phyloP scores from a whole-genome alignment of 805 yeast genomes.

The Ogataea pignaliae region DNA sequence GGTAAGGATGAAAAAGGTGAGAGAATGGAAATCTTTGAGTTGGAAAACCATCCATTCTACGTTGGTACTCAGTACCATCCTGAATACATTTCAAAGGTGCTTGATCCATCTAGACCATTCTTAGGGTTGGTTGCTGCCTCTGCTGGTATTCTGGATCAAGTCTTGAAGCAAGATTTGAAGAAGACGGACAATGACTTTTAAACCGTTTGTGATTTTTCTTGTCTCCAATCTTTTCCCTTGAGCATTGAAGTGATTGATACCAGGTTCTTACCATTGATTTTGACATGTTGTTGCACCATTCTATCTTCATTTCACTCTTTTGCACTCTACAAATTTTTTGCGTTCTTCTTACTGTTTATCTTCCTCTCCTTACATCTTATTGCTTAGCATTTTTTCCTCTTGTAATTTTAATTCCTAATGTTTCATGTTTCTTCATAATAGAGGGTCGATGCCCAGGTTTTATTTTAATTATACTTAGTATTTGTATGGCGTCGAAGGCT shows the following conservation, averaged over 20 bases:
- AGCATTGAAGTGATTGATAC: too few relatives aligned
- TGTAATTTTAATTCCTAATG: constrained; percentile 1
- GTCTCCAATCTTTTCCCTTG: too few relatives aligned
- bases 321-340: too few relatives aligned
- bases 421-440: background rate
- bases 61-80: constrained; percentile 99
- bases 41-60: constrained; percentile 80
- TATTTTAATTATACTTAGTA: background rate
- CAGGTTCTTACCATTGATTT: too few relatives aligned
- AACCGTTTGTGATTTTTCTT: background rate
- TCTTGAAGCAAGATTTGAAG: constrained; percentile 40
- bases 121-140: constrained; percentile 95
- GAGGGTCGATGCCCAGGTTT: constrained; percentile 1
- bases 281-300: background rate
- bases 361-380: background rate
- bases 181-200: constrained; percentile 30
- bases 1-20: constrained; percentile 88
- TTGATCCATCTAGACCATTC: constrained; percentile 95
- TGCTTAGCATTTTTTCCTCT: background rate
- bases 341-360: too few relatives aligned
- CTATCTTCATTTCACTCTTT: background rate
- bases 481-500: background rate
- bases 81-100: constrained; percentile 92
- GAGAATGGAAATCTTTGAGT: constrained; percentile 93
- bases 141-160: constrained; percentile 71